Percentiles rank a stretch among this genome's conserved stretches.
These are phyloP conservation scores for Aspergillus alliaceus DNA, from an alignment of 2,329 filamentous ascomycete genomes.

Conservation along the genomic window DNA sequence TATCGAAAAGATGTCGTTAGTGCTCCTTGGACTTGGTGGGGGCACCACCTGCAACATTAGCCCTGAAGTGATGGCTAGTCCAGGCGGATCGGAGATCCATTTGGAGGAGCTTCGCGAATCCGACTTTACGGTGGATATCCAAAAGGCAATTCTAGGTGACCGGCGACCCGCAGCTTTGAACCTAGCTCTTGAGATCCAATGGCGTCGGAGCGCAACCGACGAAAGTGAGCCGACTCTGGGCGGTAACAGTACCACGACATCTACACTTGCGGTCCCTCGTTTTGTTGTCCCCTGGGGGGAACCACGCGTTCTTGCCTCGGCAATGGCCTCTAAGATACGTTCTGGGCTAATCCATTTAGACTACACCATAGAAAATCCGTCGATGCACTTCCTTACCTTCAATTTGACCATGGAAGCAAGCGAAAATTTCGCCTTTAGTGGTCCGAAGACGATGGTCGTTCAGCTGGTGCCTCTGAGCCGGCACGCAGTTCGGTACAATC, in stretches of 20 bases:
- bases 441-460: slow-evolving; percentile 75
- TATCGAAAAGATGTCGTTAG: slow-evolving; percentile 65
- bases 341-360: slow-evolving; percentile 49
- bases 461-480: slow-evolving; percentile 82
- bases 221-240: slow-evolving; percentile 24
- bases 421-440: slow-evolving; percentile 90
- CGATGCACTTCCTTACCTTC: slow-evolving; percentile 91
- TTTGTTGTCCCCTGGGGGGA: slow-evolving; percentile 80
- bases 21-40: slow-evolving; percentile 61
- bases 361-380: slow-evolving; percentile 88
- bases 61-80: slow-evolving; percentile 31
- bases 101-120: slow-evolving; percentile 71
- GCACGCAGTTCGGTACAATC: slow-evolving; percentile 68
- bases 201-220: slow-evolving; percentile 60
- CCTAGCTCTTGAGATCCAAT: slow-evolving; percentile 71
- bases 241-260: slow-evolving; percentile 56
- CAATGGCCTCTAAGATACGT: slow-evolving; percentile 33
- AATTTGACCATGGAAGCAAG: slow-evolving; percentile 88
- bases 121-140: slow-evolving; percentile 70
- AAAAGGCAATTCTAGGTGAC: slow-evolving; percentile 79
- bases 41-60: slow-evolving; percentile 59
- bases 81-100: slow-evolving; percentile 46
- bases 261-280: slow-evolving; percentile 73
- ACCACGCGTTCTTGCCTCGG: slow-evolving; percentile 72
- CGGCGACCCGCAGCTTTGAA: slow-evolving; percentile 73